These are phyloP conservation scores for Nicotiana otophora DNA, from an alignment of 257 asterid species.

Conservation along the genomic window DNA sequence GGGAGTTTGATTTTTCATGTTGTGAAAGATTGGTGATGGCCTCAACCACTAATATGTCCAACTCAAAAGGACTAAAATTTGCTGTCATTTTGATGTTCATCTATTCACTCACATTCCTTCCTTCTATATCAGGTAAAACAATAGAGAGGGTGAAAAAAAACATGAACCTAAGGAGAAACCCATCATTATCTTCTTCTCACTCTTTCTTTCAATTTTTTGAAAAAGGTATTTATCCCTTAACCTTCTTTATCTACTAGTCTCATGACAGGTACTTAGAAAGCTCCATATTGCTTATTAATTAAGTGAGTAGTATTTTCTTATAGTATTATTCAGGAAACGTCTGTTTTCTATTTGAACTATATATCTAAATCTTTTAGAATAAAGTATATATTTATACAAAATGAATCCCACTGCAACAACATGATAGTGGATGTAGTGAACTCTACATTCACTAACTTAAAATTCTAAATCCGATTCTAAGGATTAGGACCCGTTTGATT, in stretches of 20 bases:
- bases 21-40: not conserved
- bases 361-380: not conserved
- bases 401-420: not conserved
- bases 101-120: conserved; percentile 31
- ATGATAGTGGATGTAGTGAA: not conserved
- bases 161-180: not conserved
- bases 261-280: not conserved
- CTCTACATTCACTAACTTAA: not conserved
- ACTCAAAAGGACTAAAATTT: conserved; percentile 19
- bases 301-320: not conserved
- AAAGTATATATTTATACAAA: not conserved
- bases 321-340: not conserved
- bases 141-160: not conserved
- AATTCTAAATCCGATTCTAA: not conserved
- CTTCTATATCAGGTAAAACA: conserved; percentile 41
- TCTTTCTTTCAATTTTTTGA: not conserved
- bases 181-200: not conserved
- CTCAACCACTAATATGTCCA: not conserved
- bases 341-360: not conserved
- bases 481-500: not conserved
- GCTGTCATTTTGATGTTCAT: conserved; percentile 30
- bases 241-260: not conserved
- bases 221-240: not conserved
- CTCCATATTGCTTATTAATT: not conserved
- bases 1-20: not conserved